Conservation (phyloP, 768 basidiomycete species). For the Strobilomyces confusus region DNA sequence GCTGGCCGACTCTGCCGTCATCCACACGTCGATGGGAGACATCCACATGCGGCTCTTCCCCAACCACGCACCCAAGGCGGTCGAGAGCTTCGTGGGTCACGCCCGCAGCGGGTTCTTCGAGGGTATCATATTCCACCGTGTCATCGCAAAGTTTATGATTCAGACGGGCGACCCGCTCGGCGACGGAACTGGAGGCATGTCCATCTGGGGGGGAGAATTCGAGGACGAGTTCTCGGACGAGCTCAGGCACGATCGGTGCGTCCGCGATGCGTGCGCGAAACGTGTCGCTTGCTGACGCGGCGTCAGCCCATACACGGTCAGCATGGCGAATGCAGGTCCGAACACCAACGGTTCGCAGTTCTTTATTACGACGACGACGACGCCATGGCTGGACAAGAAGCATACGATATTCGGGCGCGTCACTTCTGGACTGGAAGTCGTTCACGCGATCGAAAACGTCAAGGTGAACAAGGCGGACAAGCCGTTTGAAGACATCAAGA, state of each 20-base stretch:
- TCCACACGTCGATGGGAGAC: constrained; percentile 95
- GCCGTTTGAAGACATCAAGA: constrained; percentile 92
- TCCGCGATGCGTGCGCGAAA: not conserved
- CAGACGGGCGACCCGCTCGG: constrained; percentile 96
- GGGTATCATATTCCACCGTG: constrained; percentile 91
- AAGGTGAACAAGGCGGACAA: constrained; percentile 83
- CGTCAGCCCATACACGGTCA: constrained; percentile 84
- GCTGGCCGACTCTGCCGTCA: constrained; percentile 75
- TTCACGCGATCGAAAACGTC: constrained; percentile 89
- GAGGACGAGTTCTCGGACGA: constrained; percentile 93
- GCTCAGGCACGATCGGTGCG: constrained; percentile 83
- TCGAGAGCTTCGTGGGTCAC: constrained; percentile 97
- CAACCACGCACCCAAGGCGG: constrained; percentile 86
- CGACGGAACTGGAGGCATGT: constrained; percentile 88
- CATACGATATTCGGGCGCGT: constrained; percentile 93
- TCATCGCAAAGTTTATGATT: constrained; percentile 98
- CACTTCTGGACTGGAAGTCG: constrained; percentile 80
- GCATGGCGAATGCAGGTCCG: constrained; percentile 93
- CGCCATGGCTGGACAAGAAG: constrained; percentile 90
- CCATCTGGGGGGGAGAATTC: constrained; percentile 87
- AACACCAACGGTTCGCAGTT: constrained; percentile 94
- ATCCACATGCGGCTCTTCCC: constrained; percentile 90
- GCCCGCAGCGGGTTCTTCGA: constrained; percentile 89
- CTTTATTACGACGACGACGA: constrained; percentile 95
- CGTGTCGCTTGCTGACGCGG: constrained; percentile 1